These are phyloP conservation scores for Coccomyxa subellipsoidea DNA, from an alignment of 163 green algal genomes.

Conservation along the genomic window DNA sequence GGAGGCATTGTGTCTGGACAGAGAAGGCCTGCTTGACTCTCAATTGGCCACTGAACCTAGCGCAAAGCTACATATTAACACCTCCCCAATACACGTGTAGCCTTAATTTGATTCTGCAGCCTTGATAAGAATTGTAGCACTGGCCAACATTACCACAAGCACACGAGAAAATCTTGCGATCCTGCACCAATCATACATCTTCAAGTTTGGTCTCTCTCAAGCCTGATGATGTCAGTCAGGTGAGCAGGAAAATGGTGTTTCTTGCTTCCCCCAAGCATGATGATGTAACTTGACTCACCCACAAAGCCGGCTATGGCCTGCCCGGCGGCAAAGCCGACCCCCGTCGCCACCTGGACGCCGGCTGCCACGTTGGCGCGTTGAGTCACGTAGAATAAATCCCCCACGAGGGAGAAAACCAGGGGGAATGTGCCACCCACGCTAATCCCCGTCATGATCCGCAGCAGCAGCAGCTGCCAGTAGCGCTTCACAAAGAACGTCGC, in stretches of 20 bases:
- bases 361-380: conserved; percentile 48
- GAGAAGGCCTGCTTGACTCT: background rate
- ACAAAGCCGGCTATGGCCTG: conserved; percentile 56
- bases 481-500: conserved; percentile 66
- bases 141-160: too few relatives aligned
- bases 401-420: conserved; percentile 67
- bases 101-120: too few relatives aligned
- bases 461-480: conserved; percentile 82
- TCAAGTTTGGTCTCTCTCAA: too few relatives aligned
- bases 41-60: too few relatives aligned
- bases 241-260: too few relatives aligned
- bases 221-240: background rate
- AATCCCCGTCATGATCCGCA: conserved; percentile 80
- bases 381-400: conserved; percentile 62
- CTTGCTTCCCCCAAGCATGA: background rate
- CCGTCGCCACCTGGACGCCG: conserved; percentile 56
- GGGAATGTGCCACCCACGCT: conserved; percentile 69
- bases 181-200: too few relatives aligned
- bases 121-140: too few relatives aligned
- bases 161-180: too few relatives aligned
- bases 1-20: background rate
- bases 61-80: too few relatives aligned
- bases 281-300: conserved; percentile 14
- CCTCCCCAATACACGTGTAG: too few relatives aligned
- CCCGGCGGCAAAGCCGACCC: conserved; percentile 55